Percentiles rank a stretch among this genome's conserved stretches.
These are phyloP conservation scores for Mucor saturninus DNA, from an alignment of 371 early-diverging fungal genomes.

Conservation along the genomic window DNA sequence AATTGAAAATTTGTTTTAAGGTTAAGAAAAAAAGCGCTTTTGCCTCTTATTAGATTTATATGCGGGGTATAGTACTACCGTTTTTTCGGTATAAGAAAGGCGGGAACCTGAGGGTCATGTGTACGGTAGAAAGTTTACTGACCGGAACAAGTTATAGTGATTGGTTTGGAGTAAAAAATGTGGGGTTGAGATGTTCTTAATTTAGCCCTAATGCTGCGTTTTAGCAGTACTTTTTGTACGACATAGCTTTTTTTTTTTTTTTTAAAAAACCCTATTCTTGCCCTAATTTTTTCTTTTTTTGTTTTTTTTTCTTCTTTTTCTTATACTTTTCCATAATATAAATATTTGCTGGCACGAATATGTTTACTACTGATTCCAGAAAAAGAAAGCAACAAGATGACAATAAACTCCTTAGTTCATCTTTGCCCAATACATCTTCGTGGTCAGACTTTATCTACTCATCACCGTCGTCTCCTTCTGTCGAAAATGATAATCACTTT, in stretches of 20 bases:
- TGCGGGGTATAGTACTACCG: constrained; percentile 17
- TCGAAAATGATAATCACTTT: constrained; percentile 13
- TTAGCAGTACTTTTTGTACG: constrained; percentile 17
- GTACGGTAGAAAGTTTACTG: constrained; percentile 28
- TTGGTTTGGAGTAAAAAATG: constrained; percentile 33
- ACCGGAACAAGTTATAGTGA: constrained; percentile 13
- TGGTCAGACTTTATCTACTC: constrained; percentile 46
- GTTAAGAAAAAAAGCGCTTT: constrained; percentile 1
- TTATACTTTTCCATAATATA: background rate
- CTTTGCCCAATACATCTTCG: constrained; percentile 25
- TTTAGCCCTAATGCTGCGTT: constrained; percentile 6
- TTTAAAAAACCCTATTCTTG: constrained; percentile 9
- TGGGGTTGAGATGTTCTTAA: constrained; percentile 27
- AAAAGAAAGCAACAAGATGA: constrained; percentile 31
- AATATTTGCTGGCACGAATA: constrained; percentile 24
- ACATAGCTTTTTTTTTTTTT: background rate
- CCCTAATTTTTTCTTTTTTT: background rate
- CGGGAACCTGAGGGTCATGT: constrained; percentile 28
- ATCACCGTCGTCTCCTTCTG: constrained; percentile 34
- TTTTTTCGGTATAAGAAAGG: constrained; percentile 26
- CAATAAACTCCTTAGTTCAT: constrained; percentile 18
- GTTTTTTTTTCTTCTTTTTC: constrained; percentile 6
- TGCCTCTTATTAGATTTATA: background rate
- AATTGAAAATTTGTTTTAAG: background rate
- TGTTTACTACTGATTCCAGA: constrained; percentile 26